Evolutionary conservation across 2,329 filamentous ascomycete genomes (phyloP), one percentile per base, ranked within the genome.

Genomic region (Beauveria bassiana): DNA sequence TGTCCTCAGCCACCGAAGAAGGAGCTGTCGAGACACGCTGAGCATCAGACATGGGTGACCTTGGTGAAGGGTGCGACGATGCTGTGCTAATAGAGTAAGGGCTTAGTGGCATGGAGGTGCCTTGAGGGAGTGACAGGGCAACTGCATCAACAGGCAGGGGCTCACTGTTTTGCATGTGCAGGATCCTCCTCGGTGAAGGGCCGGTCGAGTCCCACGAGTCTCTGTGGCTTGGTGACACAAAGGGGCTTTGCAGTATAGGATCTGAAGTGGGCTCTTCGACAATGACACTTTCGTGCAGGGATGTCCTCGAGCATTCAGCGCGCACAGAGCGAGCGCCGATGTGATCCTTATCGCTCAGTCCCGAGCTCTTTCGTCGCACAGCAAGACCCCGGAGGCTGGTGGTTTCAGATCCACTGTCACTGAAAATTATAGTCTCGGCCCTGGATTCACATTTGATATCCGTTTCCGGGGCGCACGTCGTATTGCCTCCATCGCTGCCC

Each of bases 11-110:
- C 49, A 88, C 78, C 0, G 89, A 92, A 1, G 89, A 93, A 6
- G 88, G 85, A 2, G 89, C 86, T 1, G 89, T 92, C 6, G 88
- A 90, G 31, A 91, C 83, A 22, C 87, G 83, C 59, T 89, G 86
- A 1, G 84, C 84, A 65, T 93, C 89, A 4, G 85, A 86, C 73
- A 89, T 78, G 62, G 86, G 79, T 63, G 87, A 83, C 59, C 88
- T 83, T 0, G 89, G 89, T 5, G 89, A 91, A 1, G 88, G 82
- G 69, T 86, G 81, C 0, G 89, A 89, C 0, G 89, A 85, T 55
- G 85, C 78, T 65, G 84, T 81, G 56, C 83, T 81, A 63, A 84
- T 82, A 46, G 89, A 83, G 59, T 87, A 85, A 9, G 88, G 86
- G 72, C 87, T 86, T 64, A 83, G 71, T n/a, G 84, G 81, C 34